phyloP scores from a whole-genome alignment of 169 alveolate genomes.

The Perkinsus olseni region DNA sequence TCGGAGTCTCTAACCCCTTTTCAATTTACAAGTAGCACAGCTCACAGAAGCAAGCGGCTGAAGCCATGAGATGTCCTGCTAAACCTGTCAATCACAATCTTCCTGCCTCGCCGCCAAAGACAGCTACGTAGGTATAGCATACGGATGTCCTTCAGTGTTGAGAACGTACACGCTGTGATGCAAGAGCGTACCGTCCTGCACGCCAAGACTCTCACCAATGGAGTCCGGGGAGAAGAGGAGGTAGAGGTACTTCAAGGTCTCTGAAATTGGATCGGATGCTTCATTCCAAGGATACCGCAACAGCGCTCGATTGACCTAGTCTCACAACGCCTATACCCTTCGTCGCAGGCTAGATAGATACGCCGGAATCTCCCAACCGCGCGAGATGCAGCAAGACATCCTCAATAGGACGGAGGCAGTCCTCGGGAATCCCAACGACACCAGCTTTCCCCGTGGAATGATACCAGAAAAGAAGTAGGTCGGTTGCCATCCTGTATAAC shows the following conservation, averaged over 20 bases:
- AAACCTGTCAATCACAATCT: neutral
- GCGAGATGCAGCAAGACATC: too few species aligned
- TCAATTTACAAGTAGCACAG: neutral
- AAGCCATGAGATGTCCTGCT: neutral
- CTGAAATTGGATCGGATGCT: neutral
- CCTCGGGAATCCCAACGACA: neutral
- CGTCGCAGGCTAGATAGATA: too few species aligned
- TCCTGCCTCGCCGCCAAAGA: neutral
- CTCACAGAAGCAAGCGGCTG: neutral
- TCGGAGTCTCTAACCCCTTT: too few species aligned
- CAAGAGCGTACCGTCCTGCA: neutral
- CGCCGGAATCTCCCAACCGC: too few species aligned
- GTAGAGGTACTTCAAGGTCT: neutral
- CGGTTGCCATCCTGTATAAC: neutral
- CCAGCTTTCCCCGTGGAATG: neutral
- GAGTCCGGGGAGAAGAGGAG: neutral
- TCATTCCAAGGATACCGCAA: too few species aligned
- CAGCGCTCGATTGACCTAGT: too few species aligned
- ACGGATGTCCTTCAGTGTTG: neutral
- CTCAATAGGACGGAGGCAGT: too few species aligned
- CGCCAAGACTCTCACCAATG: neutral
- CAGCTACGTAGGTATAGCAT: neutral
- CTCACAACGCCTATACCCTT: neutral
- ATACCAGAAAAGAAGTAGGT: neutral
- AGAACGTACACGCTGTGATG: neutral